Percentiles rank a stretch among this genome's conserved stretches.
Conservation (phyloP, 257 asterid genomes). For the Cynanchum wilfordii region DNA sequence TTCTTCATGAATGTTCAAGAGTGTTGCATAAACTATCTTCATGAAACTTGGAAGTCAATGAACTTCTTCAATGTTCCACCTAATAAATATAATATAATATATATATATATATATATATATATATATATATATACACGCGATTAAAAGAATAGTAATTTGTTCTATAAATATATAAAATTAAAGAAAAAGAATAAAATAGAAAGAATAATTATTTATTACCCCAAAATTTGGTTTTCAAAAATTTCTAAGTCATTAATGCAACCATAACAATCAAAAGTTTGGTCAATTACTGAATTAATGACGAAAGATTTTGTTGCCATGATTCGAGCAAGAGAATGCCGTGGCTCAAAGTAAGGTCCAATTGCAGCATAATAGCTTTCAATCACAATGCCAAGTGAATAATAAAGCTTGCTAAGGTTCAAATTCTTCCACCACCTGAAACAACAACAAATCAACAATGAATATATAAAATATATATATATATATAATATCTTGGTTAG, state of each 20-base stretch:
- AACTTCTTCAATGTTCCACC: conserved; percentile 24
- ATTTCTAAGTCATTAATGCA: conserved; percentile 21
- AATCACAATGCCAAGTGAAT: conserved; percentile 32
- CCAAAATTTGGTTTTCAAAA: conserved; percentile 20
- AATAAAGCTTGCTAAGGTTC: conserved; percentile 5
- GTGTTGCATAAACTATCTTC: conserved; percentile 6
- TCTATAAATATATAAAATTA: too few species aligned
- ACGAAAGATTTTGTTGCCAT: conserved; percentile 13
- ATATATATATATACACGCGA: too few species aligned
- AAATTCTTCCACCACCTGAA: conserved; percentile 41
- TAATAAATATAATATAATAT: background rate
- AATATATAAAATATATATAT: too few species aligned
- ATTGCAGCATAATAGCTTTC: conserved; percentile 30
- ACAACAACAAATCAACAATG: background rate
- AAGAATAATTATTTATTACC: conserved; percentile 9
- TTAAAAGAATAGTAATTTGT: background rate
- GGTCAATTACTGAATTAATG: conserved; percentile 14
- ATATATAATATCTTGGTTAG: too few species aligned
- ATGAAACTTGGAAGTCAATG: conserved; percentile 15
- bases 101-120: background rate
- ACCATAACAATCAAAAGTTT: conserved; percentile 26
- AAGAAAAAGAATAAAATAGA: too few species aligned
- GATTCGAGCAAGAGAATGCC: conserved; percentile 14
- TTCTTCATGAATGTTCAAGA: background rate
- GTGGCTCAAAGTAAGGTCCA: conserved; percentile 32